Base-by-base conservation (phyloP, 1,284 basidiomycete genomes). In the Ceraceosorus guamensis region DNA sequence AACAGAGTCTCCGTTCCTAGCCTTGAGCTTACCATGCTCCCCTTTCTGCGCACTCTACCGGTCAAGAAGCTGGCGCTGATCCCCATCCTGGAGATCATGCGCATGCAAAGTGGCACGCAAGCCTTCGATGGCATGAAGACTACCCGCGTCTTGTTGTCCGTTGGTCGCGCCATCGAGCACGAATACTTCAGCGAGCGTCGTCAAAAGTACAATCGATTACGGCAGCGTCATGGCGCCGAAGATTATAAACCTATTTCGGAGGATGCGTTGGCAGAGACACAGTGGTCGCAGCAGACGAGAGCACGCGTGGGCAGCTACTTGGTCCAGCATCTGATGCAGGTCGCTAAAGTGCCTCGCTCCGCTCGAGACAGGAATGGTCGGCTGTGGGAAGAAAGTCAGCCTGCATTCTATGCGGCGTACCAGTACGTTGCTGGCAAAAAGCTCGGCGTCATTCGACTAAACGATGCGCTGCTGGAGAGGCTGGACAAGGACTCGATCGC, bases 371-470 rank as follows among this genome's bases (percentile, higher is more conserved):
- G 68, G 33, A 65, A 72, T 48, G 66, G 73, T 51, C 48, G 65
- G 18, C 44, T 69, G 41, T 70, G 74, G 73, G 65, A 68, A 44
- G 91, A 97, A 78, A 79, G 81, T 14, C 93, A 97, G 68, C 88
- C 89, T 0, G 93, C 92, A 0, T 93, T 98, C 78, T 87, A 85
- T 60, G 90, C 96, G 73, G 82, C 85, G 2, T 96, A 96, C 75
- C 92, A 97, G 78, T 96, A 95, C 73, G 76, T 87, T n/a, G 84
- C 89, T 16, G 92, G 93, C 0, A 86, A 86, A 67, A 93, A 90
- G 77, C 82, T 95, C 5, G 93, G 93, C 41, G 85, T 97, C 41
- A 87, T 97, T 75, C 85, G 85, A 73, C 79, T 95, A 58, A 96
- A 97, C 76, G 85, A 87, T 1, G 84, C 82, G 1, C 86, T 98